Base-by-base conservation (phyloP, 495 filamentous ascomycete genomes). In the Lophium mytilinum region DNA sequence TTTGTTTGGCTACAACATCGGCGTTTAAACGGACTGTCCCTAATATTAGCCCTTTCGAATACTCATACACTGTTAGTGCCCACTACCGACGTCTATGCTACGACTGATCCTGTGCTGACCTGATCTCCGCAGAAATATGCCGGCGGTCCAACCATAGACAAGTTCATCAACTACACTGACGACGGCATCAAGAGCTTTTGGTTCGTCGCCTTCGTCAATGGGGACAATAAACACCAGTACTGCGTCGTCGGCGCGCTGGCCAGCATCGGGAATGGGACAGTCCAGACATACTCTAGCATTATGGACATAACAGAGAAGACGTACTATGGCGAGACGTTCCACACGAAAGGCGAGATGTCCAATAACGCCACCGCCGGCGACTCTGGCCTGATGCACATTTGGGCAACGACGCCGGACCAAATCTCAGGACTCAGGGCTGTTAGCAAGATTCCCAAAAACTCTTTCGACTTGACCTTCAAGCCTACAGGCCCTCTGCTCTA, bases 291-390 rank as follows among this genome's bases (percentile, higher is more conserved):
- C 18, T 2, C 43, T 3, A 47, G n/a, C 10, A 9, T 47, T 6
- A 47, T 47, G 43, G 43, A 47, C 18, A 47, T 47, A n/a, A 47
- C 43, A 19, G 18, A n/a, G 43, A 47, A 47, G 43, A 47, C 43
- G 18, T 47, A 21, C 43, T 47, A 47, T 17, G 43, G 43, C 43
- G 43, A 47, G 43, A 47, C 18, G 3, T 47, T 47, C 10, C 43
- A 18, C 9, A 47, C 43, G 19, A n/a, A n/a, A 11, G 43, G 43
- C n/a, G 4, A 47, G 21, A 47, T 47, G n/a, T 47, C 43, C 18
- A 47, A 47, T 9, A 21, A n/a, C 12, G 21, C 14, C 18, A n/a
- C 21, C 9, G 12, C 43, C 14, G 43, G 14, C 14, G 10, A 47
- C 43, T n/a, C 12, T 19, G 10, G 21, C 10, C 10, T 19, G 3